Evolutionary conservation across 2,329 filamentous ascomycete species (phyloP).

Genomic region (Sclerotinia trifoliorum): DNA sequence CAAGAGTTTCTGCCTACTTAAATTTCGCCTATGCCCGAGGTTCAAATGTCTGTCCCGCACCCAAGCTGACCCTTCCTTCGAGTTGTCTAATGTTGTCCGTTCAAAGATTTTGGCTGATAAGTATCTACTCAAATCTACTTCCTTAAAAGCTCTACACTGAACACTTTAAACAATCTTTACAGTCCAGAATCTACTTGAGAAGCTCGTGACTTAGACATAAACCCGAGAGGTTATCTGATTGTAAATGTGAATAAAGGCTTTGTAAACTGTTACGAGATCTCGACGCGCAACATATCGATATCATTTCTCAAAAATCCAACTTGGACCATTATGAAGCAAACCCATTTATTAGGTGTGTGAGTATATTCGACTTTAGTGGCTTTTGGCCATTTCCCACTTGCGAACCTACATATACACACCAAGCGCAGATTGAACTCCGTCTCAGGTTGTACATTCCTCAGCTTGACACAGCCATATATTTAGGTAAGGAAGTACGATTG

Average conservation of each 20-base stretch:
- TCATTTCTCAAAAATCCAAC: background rate
- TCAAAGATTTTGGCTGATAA: background rate
- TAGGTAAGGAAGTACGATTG: background rate
- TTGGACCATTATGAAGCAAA: background rate
- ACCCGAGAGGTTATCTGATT: background rate
- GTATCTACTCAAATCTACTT: background rate
- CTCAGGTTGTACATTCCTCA: background rate
- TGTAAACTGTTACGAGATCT: background rate
- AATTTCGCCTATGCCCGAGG: background rate
- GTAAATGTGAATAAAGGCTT: background rate
- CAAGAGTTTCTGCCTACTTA: too few relatives aligned
- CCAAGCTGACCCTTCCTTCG: background rate
- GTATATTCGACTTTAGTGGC: too few relatives aligned
- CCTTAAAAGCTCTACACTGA: background rate
- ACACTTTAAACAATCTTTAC: background rate
- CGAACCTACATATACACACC: too few relatives aligned
- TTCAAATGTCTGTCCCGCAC: background rate
- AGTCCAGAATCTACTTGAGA: background rate
- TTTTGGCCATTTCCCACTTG: too few relatives aligned
- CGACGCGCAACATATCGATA: background rate
- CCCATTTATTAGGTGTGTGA: too few relatives aligned
- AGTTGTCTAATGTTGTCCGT: background rate
- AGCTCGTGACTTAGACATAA: background rate
- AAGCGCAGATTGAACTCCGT: constrained; percentile 16
- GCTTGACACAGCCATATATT: background rate